Base-by-base conservation (phyloP, 2,329 filamentous ascomycete species). In the Apiospora aurea region DNA sequence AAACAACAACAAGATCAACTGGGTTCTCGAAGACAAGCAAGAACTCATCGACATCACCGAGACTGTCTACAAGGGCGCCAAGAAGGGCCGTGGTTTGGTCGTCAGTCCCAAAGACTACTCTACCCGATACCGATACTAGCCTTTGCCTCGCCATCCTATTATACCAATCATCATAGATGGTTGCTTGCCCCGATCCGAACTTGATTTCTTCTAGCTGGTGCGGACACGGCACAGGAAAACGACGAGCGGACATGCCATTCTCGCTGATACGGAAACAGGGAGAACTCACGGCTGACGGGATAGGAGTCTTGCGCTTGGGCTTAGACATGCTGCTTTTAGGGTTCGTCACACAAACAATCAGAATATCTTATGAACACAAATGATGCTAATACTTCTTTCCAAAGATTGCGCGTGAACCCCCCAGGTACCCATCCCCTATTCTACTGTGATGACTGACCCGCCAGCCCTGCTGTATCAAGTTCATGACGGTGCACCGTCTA, bases 1-100 rank as follows among this genome's bases (percentile, higher is more conserved):
- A 75, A 97, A 99, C 85, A 99, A 99, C 83, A 99, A 99, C 83
- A 98, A 98, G 83, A 87, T 98, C 77, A 98, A 98, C 81, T 97
- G 94, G 92, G 94, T 97, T 67, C 86, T 97, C 70, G 95, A 98
- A 83, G 96, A 99, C 80, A 98, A 99, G 85, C 96, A 98, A 82
- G 96, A 99, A 85, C 87, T 99, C 79, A 97, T 99, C 79, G 96
- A 99, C 83, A 99, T 99, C 76, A 92, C 98, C 80, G 96, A 99
- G 87, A 98, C 95, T 5, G 95, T 99, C 74, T 99, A 98, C 82
- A 92, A 95, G 72, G 96, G 96, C n/a, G 96, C 96, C 44, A 98
- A 97, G 88, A 99, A 99, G 86, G 96, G 97, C 0, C 88, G 96
- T 70, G 96, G 97, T 92, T 85, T 99, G 77, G 96, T 99, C 53